These are phyloP conservation scores for Flaveria linearis DNA, from an alignment of 129 eudicot species.

Conservation along the genomic window DNA sequence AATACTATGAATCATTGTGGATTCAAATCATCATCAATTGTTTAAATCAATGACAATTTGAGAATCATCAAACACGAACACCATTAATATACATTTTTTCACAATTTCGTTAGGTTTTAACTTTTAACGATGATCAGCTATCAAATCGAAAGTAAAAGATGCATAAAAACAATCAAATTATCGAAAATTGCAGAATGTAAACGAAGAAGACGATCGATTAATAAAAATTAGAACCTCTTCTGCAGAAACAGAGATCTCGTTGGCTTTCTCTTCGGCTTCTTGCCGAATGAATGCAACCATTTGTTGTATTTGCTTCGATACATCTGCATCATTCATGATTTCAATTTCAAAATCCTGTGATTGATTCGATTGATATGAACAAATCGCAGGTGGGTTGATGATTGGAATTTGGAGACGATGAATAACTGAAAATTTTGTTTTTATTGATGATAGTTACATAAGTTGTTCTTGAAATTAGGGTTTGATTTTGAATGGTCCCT, in stretches of 20 bases:
- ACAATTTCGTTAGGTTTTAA: background rate
- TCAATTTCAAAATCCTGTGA: background rate
- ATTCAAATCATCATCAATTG: slow-evolving; percentile 10
- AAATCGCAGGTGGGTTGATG: slow-evolving; percentile 25
- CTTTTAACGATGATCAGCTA: background rate
- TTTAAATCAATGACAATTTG: background rate
- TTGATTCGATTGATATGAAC: slow-evolving; percentile 14
- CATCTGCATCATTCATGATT: slow-evolving; percentile 67
- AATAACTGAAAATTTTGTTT: background rate
- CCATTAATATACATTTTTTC: background rate
- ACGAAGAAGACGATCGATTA: background rate
- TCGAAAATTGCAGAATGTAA: background rate
- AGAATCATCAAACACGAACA: background rate
- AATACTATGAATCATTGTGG: background rate
- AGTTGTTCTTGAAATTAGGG: background rate
- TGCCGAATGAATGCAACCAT: slow-evolving; percentile 73
- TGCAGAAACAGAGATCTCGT: slow-evolving; percentile 70
- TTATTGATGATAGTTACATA: background rate
- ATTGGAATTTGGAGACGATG: slow-evolving; percentile 19
- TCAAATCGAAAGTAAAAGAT: background rate
- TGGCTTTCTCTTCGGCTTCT: slow-evolving; percentile 74
- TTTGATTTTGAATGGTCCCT: background rate
- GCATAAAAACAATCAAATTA: background rate
- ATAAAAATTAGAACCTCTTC: slow-evolving; percentile 45
- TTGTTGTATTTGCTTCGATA: slow-evolving; percentile 68